Percentiles rank a stretch among this genome's conserved stretches.
phyloP scores from a whole-genome alignment of 192 early-diverging fungal genomes.

The Coemansia sp. region DNA sequence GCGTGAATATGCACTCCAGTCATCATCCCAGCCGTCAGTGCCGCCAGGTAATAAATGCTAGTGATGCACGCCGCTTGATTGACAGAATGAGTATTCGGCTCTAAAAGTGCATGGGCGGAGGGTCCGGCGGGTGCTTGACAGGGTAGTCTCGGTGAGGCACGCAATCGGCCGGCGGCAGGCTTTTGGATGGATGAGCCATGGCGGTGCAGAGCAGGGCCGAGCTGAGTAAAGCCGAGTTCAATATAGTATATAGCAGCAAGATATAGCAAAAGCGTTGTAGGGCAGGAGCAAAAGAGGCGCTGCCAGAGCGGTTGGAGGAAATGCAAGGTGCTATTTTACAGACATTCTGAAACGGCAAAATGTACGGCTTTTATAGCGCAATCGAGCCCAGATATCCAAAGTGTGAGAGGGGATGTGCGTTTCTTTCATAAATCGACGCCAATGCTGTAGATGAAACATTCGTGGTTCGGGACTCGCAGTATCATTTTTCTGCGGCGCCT shows the following conservation, averaged over 20 bases:
- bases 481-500: neutral
- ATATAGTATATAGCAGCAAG: neutral
- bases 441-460: constrained; percentile 28
- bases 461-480: constrained; percentile 18
- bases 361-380: constrained; percentile 15
- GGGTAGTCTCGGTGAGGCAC: constrained; percentile 48
- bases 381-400: neutral
- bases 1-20: no score
- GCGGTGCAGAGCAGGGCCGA: neutral
- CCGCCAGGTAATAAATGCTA: neutral
- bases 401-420: neutral
- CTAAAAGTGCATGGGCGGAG: constrained; percentile 36
- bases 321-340: constrained; percentile 13
- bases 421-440: constrained; percentile 10
- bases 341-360: constrained; percentile 35
- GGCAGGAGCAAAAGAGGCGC: neutral
- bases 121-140: constrained; percentile 53
- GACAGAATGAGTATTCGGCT: neutral
- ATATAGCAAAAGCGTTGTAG: neutral
- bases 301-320: neutral
- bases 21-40: neutral
- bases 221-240: neutral
- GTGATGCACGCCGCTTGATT: neutral
- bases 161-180: constrained; percentile 16
- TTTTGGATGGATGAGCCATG: constrained; percentile 1